phyloP scores from a whole-genome alignment of 2,329 filamentous ascomycete genomes.

The Nemania serpens region DNA sequence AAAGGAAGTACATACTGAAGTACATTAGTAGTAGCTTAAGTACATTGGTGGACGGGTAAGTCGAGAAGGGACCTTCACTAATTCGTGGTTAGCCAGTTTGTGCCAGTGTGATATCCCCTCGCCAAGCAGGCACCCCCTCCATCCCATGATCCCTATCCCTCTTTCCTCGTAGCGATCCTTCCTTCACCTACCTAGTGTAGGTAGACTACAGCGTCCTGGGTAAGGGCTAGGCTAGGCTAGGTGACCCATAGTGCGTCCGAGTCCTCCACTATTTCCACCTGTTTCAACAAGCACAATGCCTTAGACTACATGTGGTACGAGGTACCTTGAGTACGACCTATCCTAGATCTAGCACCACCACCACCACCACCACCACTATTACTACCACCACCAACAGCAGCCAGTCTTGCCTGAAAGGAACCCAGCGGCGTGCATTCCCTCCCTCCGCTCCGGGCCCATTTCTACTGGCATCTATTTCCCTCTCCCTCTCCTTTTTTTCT shows the following conservation, averaged over 20 bases:
- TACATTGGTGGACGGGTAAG: no score
- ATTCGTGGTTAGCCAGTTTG: constrained; percentile 4
- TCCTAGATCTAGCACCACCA: background rate
- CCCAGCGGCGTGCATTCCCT: constrained; percentile 1
- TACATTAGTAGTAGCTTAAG: no score
- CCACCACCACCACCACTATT: background rate
- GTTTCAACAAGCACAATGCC: constrained; percentile 7
- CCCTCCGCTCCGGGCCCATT: constrained; percentile 26
- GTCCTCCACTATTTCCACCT: constrained; percentile 29
- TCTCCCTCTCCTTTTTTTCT: constrained; percentile 23
- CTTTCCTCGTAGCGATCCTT: constrained; percentile 11
- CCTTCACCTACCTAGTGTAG: constrained; percentile 10
- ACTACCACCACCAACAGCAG: background rate
- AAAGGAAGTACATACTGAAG: background rate
- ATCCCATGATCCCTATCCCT: constrained; percentile 19
- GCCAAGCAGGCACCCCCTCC: constrained; percentile 24
- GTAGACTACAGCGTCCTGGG: constrained; percentile 15
- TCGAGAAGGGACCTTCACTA: background rate
- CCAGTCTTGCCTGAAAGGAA: constrained; percentile 22
- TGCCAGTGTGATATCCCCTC: constrained; percentile 11
- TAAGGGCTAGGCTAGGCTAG: constrained; percentile 27
- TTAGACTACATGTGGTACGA: no score
- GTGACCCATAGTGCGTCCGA: constrained; percentile 26
- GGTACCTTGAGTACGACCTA: background rate
- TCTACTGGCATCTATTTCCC: constrained; percentile 26